Conservation (phyloP, 371 early-diverging fungal genomes). For the Funneliformis caledonium region DNA sequence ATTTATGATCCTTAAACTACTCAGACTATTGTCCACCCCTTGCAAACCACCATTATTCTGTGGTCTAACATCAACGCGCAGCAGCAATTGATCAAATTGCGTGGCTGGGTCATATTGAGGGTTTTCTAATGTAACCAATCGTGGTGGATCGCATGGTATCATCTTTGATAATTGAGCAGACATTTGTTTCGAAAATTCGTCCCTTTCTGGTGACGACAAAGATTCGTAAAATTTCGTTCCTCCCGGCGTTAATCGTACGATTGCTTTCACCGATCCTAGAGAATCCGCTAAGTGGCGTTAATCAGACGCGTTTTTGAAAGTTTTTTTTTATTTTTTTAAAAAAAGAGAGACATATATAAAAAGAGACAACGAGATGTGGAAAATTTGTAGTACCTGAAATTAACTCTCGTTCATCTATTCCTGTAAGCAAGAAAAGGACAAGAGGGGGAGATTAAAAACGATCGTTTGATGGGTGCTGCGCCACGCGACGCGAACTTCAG, state of each 20-base stretch:
- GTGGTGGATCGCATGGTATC: neutral
- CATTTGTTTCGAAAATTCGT: neutral
- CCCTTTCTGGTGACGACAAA: neutral
- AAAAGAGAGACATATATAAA: too few species aligned
- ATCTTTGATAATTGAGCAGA: neutral
- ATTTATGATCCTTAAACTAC: neutral
- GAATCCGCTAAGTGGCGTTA: neutral
- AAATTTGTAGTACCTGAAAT: too few species aligned
- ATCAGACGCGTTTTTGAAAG: too few species aligned
- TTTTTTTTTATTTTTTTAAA: too few species aligned
- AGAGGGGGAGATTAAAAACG: too few species aligned
- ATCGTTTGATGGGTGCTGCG: too few species aligned
- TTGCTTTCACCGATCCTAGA: neutral
- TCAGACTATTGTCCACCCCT: neutral
- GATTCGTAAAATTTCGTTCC: conserved; percentile 15
- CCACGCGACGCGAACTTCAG: too few species aligned
- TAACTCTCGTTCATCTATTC: too few species aligned
- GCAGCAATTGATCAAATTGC: neutral
- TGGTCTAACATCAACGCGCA: neutral
- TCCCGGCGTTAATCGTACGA: conserved; percentile 27
- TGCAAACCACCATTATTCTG: neutral
- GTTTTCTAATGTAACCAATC: neutral
- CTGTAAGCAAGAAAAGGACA: too few species aligned
- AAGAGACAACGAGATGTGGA: too few species aligned
- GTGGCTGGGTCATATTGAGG: conserved; percentile 2